phyloP scores from a whole-genome alignment of 495 filamentous ascomycete genomes.

The Neurospora sp. region DNA sequence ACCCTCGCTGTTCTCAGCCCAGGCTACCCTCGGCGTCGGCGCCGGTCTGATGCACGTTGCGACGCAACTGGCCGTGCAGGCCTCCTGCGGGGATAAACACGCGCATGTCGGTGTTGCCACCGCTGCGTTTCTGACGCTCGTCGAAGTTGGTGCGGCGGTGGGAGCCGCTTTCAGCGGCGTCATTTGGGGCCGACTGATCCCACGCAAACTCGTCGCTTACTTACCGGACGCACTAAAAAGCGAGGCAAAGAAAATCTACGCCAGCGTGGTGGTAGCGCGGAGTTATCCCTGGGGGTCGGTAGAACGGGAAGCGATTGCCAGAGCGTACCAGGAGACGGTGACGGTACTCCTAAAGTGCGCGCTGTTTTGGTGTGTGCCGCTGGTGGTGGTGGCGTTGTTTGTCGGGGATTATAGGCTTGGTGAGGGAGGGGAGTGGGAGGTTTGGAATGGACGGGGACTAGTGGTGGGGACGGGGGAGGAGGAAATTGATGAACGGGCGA shows the following conservation, averaged over 20 bases:
- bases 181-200: constrained; percentile 52
- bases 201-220: constrained; percentile 33
- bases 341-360: constrained; percentile 41
- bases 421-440: constrained; percentile 24
- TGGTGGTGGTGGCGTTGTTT: constrained; percentile 31
- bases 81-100: constrained; percentile 33
- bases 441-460: constrained; percentile 1
- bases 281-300: constrained; percentile 40
- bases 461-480: neutral
- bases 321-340: constrained; percentile 44
- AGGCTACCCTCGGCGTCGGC: constrained; percentile 60
- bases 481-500: neutral
- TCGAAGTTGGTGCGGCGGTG: constrained; percentile 50
- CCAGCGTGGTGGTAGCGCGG: constrained; percentile 38
- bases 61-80: constrained; percentile 52
- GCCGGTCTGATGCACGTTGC: constrained; percentile 46
- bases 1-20: constrained; percentile 53
- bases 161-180: constrained; percentile 50
- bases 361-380: constrained; percentile 29
- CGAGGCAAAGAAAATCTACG: constrained; percentile 40
- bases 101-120: constrained; percentile 52
- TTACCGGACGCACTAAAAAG: constrained; percentile 43
- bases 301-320: constrained; percentile 40
- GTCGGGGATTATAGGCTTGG: constrained; percentile 41
- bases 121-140: constrained; percentile 46